Evolutionary conservation across 2,329 filamentous ascomycete genomes (phyloP).

Genomic region (Phoma sp.): DNA sequence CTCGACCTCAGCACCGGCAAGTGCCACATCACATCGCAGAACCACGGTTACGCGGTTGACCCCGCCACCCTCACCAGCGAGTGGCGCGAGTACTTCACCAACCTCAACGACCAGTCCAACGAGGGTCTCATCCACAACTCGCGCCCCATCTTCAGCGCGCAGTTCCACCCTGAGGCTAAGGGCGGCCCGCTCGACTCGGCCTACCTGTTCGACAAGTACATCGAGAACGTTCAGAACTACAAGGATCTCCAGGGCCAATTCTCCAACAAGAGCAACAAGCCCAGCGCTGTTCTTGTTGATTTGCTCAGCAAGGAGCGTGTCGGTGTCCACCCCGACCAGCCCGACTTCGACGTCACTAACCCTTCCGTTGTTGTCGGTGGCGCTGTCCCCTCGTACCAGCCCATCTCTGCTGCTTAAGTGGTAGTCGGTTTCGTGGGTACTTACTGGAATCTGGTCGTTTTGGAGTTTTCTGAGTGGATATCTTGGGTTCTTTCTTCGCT

Average conservation of each 20-base stretch:
- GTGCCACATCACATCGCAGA: slow-evolving; percentile 98
- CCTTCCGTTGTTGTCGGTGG: slow-evolving; percentile 38
- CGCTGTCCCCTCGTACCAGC: slow-evolving; percentile 40
- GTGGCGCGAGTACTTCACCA: slow-evolving; percentile 98
- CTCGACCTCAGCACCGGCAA: slow-evolving; percentile 93
- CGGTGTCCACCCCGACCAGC: slow-evolving; percentile 66
- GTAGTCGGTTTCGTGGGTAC: not conserved
- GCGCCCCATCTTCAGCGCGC: slow-evolving; percentile 95
- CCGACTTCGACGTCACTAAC: slow-evolving; percentile 39
- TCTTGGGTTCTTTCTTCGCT: too few species aligned
- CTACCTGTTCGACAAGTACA: slow-evolving; percentile 95
- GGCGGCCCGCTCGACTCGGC: slow-evolving; percentile 94
- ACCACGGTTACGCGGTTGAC: slow-evolving; percentile 97
- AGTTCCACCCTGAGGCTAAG: slow-evolving; percentile 99
- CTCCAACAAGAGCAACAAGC: slow-evolving; percentile 80
- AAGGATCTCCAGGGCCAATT: slow-evolving; percentile 80
- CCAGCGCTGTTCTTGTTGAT: slow-evolving; percentile 86
- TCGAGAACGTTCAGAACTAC: slow-evolving; percentile 87
- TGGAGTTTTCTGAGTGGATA: too few species aligned
- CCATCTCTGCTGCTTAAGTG: slow-evolving; percentile 39
- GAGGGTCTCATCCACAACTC: slow-evolving; percentile 97
- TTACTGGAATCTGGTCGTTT: slow-evolving; percentile 1
- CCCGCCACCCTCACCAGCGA: slow-evolving; percentile 79
- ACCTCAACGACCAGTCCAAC: slow-evolving; percentile 96
- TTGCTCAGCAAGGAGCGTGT: slow-evolving; percentile 93